Conservation (phyloP, 2,329 filamentous ascomycete species). For the Triangularia verruculosa region DNA sequence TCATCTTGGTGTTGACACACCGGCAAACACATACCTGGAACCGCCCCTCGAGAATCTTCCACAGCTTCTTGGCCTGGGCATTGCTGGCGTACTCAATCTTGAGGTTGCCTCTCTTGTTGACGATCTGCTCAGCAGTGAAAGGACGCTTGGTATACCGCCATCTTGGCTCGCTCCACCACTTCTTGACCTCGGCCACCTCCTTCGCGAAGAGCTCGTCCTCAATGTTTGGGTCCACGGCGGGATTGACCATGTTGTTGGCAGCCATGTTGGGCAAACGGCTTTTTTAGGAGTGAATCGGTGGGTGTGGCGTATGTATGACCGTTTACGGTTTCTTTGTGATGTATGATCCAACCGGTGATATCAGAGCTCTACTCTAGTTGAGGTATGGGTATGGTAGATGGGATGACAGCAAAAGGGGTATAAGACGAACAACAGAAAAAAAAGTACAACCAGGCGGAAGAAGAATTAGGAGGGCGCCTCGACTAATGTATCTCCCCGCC, state of each 20-base stretch:
- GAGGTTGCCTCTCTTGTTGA: constrained; percentile 87
- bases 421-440: constrained; percentile 19
- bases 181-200: constrained; percentile 84
- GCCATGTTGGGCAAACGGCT: constrained; percentile 48
- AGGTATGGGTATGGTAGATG: background rate
- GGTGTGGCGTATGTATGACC: background rate
- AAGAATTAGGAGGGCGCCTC: constrained; percentile 7
- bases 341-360: constrained; percentile 7
- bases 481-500: background rate
- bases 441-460: background rate
- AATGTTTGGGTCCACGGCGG: constrained; percentile 52
- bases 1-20: background rate
- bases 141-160: constrained; percentile 91
- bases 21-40: constrained; percentile 65
- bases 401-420: constrained; percentile 10
- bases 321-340: background rate
- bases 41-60: constrained; percentile 80
- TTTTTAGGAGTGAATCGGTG: background rate
- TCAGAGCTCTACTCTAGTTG: constrained; percentile 10
- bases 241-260: constrained; percentile 60
- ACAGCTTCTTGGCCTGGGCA: constrained; percentile 87
- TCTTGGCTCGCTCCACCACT: constrained; percentile 90
- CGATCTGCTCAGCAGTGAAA: constrained; percentile 95
- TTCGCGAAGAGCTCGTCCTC: constrained; percentile 69
- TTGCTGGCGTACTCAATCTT: constrained; percentile 92